These are phyloP conservation scores for Rosa rugosa DNA, from an alignment of 306 rosid species.

Conservation along the genomic window DNA sequence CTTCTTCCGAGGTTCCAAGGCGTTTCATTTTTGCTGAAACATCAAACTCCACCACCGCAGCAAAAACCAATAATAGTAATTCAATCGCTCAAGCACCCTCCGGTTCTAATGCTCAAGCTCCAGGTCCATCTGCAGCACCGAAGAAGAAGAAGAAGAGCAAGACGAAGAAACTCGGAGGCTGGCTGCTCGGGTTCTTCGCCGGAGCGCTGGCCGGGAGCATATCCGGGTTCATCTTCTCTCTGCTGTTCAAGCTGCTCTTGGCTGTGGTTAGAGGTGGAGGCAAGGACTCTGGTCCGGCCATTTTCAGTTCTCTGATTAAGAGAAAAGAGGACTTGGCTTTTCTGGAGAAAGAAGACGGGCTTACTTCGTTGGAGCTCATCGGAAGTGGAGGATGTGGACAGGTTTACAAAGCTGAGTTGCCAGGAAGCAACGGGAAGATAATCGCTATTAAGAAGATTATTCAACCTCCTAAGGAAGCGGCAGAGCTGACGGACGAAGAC, in stretches of 20 bases:
- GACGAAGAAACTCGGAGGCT: slow-evolving; percentile 44
- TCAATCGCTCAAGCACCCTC: slow-evolving; percentile 9
- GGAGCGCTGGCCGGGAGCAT: slow-evolving; percentile 69
- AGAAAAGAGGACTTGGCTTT: slow-evolving; percentile 75
- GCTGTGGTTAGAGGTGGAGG: slow-evolving; percentile 55
- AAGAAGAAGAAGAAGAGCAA: slow-evolving; percentile 19
- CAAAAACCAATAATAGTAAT: background rate
- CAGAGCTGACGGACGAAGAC: slow-evolving; percentile 63
- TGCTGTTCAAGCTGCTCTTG: slow-evolving; percentile 60
- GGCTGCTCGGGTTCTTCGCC: slow-evolving; percentile 73
- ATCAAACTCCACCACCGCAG: background rate
- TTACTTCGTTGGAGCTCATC: slow-evolving; percentile 53
- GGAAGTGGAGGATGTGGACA: slow-evolving; percentile 86
- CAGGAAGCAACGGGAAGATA: slow-evolving; percentile 60
- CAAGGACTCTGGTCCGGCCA: slow-evolving; percentile 54
- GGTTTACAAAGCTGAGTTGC: slow-evolving; percentile 75
- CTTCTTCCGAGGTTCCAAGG: slow-evolving; percentile 35
- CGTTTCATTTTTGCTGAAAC: slow-evolving; percentile 50
- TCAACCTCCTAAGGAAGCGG: slow-evolving; percentile 68
- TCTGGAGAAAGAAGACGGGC: slow-evolving; percentile 73
- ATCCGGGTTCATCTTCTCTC: slow-evolving; percentile 61
- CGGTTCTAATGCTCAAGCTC: slow-evolving; percentile 27
- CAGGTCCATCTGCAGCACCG: slow-evolving; percentile 13
- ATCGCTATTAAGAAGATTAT: slow-evolving; percentile 79
- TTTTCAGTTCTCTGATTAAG: slow-evolving; percentile 65